Evolutionary conservation across 202 grass and related monocot species (phyloP), one percentile per base, ranked within the genome.

Genomic region (Schoenoplectus tabernaemontani): DNA sequence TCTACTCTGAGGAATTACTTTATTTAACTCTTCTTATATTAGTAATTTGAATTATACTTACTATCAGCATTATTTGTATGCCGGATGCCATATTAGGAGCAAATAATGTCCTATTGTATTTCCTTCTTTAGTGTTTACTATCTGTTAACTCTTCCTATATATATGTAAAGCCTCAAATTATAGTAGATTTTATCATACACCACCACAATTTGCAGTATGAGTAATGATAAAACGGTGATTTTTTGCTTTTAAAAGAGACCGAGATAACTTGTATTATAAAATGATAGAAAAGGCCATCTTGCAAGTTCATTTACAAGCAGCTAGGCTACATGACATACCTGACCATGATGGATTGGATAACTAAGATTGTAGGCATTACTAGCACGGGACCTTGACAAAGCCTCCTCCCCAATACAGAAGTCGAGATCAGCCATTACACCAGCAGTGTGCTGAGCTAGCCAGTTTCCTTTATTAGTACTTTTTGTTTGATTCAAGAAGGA

Each of bases 361-460:
- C 91, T 95, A 19, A 95, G 87, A 85, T 82, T 99, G 79, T 99
- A 86, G 0, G 83, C 82, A 71, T 22, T 91, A 86, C 90, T 95
- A 57, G 90, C 59, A n/a, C 90, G 91, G 74, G 90, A 90, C 2
- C 86, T 85, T 0, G 86, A 22, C 22, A 95, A 70, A 26, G 96
- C 96, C 68, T 95, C 96, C 71, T 99, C 96, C 61, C 96, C 96
- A n/a, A 99, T 95, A 77, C 87, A 83, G 89, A 91, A 99, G 75
- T 99, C 96, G 59, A 99, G 90, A 82, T 99, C 96, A 9, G 96
- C 96, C 96, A 99, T 93, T 57, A 99, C 96, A 36, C 96, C 88
- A 17, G 92, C 96, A 83, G 78, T 95, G 86, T 99, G 96, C 78
- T 99, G 96, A 51, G 96, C 90, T 46, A 93, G 83, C 96, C 90